Base-by-base conservation (phyloP, 495 filamentous ascomycete species). In the Articulospora tetracladia region DNA sequence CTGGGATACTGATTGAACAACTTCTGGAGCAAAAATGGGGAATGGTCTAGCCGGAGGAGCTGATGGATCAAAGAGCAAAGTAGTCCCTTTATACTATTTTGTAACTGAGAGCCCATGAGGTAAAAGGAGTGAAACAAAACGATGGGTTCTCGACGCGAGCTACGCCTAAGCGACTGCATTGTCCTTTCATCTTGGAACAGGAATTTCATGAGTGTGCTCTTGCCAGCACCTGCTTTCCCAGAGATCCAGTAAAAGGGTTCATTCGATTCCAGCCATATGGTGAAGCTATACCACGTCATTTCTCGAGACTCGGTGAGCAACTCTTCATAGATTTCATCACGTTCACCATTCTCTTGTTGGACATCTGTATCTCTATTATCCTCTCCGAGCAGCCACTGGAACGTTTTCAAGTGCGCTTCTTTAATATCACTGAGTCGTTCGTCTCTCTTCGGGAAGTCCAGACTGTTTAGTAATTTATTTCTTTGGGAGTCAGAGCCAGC, bases 171-270 rank as follows among this genome's bases (percentile, higher is more conserved):
- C 17, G 30, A 25, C 25, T 53, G 50, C 20, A 2, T 30, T 3
- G 50, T 53, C 20, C 50, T 53, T 53, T 23, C 8, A 30, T 53
- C 52, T 52, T 58, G 34, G n/a, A 60, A 54, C 24, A 58, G 60
- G 53, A 67, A 70, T 36, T 70, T 69, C 68, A 74, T 73, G 7
- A 75, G 41, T 1, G 71, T 74, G 2, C 67, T 69, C 60, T 74
- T 74, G 1, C 72, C 72, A 8, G 70, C 61, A 11, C 68, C 72
- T 15, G 72, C 66, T 57, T 73, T 74, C 11, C 68, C 72, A n/a
- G 66, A 62, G 24, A 73, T 66, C 50, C 50, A 53, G 50, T 53
- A 53, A 15, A 53, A 25, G 17, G 15, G 17, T 30, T 22, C 50
- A 7, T 27, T 22, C 20, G 50, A 53, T 53, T 53, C 20, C 28